A percentile compares a stretch with the other conserved stretches of the same genome.
Conservation (phyloP, 352 stramenopile species). For the Pythium myriotylum region DNA sequence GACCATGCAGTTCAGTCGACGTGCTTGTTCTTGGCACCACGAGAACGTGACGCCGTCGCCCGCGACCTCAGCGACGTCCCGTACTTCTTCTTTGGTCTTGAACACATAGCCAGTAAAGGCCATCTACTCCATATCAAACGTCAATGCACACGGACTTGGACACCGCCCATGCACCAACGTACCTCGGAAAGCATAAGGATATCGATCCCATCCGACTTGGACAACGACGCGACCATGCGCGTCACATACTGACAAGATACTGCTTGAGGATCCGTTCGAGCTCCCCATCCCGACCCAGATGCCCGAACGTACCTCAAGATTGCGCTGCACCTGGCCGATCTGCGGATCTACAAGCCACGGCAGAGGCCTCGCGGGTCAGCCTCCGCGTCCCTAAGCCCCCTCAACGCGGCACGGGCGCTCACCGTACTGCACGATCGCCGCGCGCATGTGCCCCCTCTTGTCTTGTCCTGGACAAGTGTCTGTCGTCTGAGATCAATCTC, state of each 20-base stretch:
- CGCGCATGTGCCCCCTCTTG: constrained; percentile 39
- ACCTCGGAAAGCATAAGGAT: constrained; percentile 85
- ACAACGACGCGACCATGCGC: constrained; percentile 59
- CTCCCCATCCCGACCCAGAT: too few relatives aligned
- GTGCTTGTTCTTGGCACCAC: constrained; percentile 71
- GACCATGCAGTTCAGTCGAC: constrained; percentile 62
- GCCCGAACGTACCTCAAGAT: constrained; percentile 51
- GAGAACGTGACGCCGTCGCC: constrained; percentile 55
- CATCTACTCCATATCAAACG: constrained; percentile 45
- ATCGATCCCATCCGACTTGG: constrained; percentile 50
- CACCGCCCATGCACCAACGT: too few relatives aligned
- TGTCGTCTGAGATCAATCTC: background rate
- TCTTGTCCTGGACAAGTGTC: too few relatives aligned
- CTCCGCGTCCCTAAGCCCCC: background rate
- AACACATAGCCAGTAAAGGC: constrained; percentile 86
- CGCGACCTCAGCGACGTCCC: constrained; percentile 61
- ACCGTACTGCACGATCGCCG: constrained; percentile 85
- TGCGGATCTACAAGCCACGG: constrained; percentile 50
- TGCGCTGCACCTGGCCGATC: constrained; percentile 63
- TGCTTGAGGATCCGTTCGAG: too few relatives aligned
- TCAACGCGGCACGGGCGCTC: constrained; percentile 3
- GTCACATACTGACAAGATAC: constrained; percentile 54
- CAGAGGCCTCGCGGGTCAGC: background rate
- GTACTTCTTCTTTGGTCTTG: constrained; percentile 50
- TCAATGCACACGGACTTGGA: too few relatives aligned